phyloP scores from a whole-genome alignment of 257 asterid genomes.

The Sherardia arvensis region DNA sequence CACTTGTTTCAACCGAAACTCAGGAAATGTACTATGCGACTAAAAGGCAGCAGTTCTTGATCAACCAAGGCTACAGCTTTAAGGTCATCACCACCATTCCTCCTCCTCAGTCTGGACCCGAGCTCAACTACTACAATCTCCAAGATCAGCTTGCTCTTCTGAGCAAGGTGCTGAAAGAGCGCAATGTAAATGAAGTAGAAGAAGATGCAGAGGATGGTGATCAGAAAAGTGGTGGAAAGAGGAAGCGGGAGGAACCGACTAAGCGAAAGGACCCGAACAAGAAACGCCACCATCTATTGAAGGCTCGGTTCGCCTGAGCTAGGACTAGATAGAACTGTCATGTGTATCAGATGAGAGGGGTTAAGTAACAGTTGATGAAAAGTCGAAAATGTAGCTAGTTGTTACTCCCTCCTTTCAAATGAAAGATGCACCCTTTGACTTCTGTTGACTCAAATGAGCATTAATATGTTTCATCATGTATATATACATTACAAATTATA shows the following conservation, averaged over 20 bases:
- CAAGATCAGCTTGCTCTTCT: constrained; percentile 84
- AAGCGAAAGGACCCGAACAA: constrained; percentile 67
- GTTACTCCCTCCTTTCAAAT: too few relatives aligned
- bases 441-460: too few relatives aligned
- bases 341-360: too few relatives aligned
- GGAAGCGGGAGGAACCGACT: too few relatives aligned
- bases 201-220: constrained; percentile 74
- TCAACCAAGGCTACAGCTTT: constrained; percentile 97
- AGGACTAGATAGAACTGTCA: not conserved
- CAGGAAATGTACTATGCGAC: constrained; percentile 95
- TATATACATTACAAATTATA: too few relatives aligned
- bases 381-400: too few relatives aligned
- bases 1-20: constrained; percentile 96
- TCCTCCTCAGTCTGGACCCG: constrained; percentile 61
- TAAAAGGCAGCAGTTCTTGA: constrained; percentile 93
- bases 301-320: constrained; percentile 57
- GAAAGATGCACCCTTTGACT: too few relatives aligned
- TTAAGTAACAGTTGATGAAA: too few relatives aligned
- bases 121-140: constrained; percentile 52
- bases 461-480: too few relatives aligned
- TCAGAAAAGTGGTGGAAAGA: constrained; percentile 40
- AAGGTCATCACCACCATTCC: constrained; percentile 96
- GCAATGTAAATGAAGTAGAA: constrained; percentile 87
- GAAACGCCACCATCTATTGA: constrained; percentile 64
- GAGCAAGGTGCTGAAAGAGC: constrained; percentile 67